These are phyloP conservation scores for Microascus cirrosus DNA, from an alignment of 2,329 filamentous ascomycete genomes.

Conservation along the genomic window DNA sequence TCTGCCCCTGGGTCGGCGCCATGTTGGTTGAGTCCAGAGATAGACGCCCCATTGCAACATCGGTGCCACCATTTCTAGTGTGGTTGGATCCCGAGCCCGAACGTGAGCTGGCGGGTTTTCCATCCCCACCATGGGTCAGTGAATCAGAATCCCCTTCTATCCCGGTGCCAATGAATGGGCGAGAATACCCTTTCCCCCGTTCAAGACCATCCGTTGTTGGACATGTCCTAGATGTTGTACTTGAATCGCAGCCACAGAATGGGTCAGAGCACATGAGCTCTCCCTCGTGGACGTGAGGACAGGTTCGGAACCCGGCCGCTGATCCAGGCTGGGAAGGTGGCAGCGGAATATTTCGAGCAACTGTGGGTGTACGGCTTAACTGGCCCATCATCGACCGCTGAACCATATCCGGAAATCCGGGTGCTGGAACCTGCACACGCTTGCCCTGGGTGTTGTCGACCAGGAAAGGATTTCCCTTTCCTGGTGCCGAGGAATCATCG, in stretches of 20 bases:
- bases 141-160: neutral
- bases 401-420: neutral
- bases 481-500: neutral
- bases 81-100: neutral
- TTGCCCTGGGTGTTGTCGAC: neutral
- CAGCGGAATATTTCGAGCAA: neutral
- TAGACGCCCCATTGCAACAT: neutral
- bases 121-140: neutral
- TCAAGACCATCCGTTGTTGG: neutral
- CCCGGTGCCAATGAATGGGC: neutral
- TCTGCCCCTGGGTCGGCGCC: neutral
- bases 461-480: neutral
- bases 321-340: neutral
- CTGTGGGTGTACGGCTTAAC: neutral
- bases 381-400: neutral
- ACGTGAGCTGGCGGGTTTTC: neutral
- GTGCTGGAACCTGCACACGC: neutral
- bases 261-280: neutral
- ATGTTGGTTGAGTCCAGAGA: neutral
- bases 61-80: neutral
- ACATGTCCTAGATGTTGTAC: too few relatives aligned
- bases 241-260: neutral
- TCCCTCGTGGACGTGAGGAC: neutral
- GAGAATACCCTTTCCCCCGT: neutral
- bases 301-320: neutral